phyloP scores from a whole-genome alignment of 139 green algal species.

The Tetraselmis chui region DNA sequence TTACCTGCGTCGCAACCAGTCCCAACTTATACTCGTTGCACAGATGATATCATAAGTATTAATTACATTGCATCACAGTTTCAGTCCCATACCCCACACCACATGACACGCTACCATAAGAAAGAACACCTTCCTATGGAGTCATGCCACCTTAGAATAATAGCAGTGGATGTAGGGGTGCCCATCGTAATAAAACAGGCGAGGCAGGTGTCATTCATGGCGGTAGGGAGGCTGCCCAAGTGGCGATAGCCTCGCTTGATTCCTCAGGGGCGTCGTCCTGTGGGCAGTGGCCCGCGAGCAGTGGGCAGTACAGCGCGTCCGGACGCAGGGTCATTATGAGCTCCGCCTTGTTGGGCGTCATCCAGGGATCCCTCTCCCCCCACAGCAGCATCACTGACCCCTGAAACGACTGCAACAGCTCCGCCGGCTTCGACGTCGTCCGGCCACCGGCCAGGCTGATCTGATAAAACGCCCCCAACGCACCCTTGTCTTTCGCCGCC shows the following conservation, averaged over 20 bases:
- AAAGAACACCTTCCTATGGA: too few relatives aligned
- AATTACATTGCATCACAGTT: too few relatives aligned
- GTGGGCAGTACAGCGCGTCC: neutral
- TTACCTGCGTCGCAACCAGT: too few relatives aligned
- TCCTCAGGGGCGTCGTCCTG: slow-evolving; percentile 2
- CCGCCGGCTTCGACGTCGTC: neutral
- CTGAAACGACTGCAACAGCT: neutral
- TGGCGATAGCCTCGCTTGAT: neutral
- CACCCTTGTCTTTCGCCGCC: neutral
- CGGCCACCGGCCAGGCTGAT: neutral
- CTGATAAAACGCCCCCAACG: neutral
- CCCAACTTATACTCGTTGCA: too few relatives aligned
- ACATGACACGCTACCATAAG: too few relatives aligned
- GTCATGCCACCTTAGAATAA: too few relatives aligned
- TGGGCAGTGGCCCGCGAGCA: slow-evolving; percentile 1
- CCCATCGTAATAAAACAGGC: too few relatives aligned
- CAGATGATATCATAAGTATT: too few relatives aligned
- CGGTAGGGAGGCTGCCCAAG: neutral
- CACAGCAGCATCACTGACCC: slow-evolving; percentile 1
- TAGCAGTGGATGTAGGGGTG: too few relatives aligned
- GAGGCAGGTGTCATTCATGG: too few relatives aligned
- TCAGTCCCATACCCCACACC: too few relatives aligned
- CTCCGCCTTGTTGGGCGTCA: slow-evolving; percentile 2
- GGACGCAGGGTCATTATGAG: neutral
- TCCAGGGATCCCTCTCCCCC: slow-evolving; percentile 4